Conservation (phyloP, 352 stramenopile genomes). For the Elongisporangium anandrum region DNA sequence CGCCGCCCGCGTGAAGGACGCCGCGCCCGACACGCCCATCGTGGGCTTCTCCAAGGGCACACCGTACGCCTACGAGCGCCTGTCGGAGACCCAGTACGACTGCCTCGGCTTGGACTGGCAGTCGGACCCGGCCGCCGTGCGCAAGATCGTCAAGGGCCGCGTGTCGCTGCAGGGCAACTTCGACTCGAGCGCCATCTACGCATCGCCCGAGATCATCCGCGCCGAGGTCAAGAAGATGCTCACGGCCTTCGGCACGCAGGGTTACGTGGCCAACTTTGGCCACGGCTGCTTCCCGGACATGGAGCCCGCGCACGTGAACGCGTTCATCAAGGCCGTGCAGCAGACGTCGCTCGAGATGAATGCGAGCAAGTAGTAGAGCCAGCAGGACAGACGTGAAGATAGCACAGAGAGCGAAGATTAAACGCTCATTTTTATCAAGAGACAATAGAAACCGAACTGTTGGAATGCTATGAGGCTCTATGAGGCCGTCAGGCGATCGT, state of each 20-base stretch:
- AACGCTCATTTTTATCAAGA: conserved; percentile 10
- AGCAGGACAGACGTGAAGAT: not conserved
- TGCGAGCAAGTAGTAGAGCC: conserved; percentile 25
- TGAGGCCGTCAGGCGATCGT: no score
- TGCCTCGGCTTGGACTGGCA: conserved; percentile 93
- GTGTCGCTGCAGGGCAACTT: conserved; percentile 92
- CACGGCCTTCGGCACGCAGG: conserved; percentile 90
- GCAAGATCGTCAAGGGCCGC: conserved; percentile 68
- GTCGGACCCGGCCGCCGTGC: conserved; percentile 87
- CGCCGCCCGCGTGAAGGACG: conserved; percentile 71
- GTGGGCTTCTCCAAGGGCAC: conserved; percentile 87
- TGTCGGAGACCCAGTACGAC: conserved; percentile 90
- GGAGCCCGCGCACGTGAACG: conserved; percentile 90
- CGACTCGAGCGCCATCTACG: conserved; percentile 87
- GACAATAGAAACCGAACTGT: conserved; percentile 17
- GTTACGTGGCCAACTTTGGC: conserved; percentile 97
- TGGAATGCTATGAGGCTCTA: no score
- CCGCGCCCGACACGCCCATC: conserved; percentile 55
- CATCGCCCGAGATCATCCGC: conserved; percentile 80
- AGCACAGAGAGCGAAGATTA: not conserved
- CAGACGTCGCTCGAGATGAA: conserved; percentile 90
- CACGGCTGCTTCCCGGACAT: conserved; percentile 97
- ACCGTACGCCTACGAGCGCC: conserved; percentile 68
- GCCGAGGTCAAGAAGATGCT: conserved; percentile 93
- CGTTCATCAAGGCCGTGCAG: conserved; percentile 96